These are phyloP conservation scores for Fusarium sp. DNA, from an alignment of 2,329 filamentous ascomycete genomes.

Conservation along the genomic window DNA sequence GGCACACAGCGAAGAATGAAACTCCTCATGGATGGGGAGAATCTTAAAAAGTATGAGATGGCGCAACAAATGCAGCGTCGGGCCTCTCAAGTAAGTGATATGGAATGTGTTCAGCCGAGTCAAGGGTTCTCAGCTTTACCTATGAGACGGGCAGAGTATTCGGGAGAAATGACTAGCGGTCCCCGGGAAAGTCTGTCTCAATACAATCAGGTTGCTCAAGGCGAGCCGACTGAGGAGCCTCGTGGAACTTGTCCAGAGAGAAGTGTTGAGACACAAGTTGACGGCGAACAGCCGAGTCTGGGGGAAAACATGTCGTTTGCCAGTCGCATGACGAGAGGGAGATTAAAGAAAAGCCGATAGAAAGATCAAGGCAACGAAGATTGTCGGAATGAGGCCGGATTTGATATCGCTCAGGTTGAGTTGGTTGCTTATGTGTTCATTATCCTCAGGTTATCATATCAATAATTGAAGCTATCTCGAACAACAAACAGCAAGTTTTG, in stretches of 20 bases:
- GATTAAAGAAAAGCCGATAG: not conserved
- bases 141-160: conserved; percentile 17
- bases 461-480: conserved; percentile 36
- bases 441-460: conserved; percentile 3
- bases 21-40: conserved; percentile 82
- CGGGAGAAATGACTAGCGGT: not conserved
- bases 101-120: not conserved
- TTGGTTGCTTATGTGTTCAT: not conserved
- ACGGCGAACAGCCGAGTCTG: not conserved
- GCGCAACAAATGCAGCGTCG: conserved; percentile 56
- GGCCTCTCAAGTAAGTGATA: not conserved
- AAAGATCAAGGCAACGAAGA: not conserved
- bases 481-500: conserved; percentile 4
- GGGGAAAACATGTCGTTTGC: conserved; percentile 33
- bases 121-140: conserved; percentile 3
- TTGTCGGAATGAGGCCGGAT: not conserved
- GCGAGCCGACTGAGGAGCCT: not conserved
- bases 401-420: not conserved
- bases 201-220: conserved; percentile 14
- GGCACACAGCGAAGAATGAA: conserved; percentile 77
- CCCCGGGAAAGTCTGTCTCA: not conserved
- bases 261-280: not conserved
- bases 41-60: conserved; percentile 78
- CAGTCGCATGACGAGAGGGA: conserved; percentile 31
- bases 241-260: not conserved